Conservation (phyloP, 2,329 filamentous ascomycete species). For the Sarocladiaceae sp. region DNA sequence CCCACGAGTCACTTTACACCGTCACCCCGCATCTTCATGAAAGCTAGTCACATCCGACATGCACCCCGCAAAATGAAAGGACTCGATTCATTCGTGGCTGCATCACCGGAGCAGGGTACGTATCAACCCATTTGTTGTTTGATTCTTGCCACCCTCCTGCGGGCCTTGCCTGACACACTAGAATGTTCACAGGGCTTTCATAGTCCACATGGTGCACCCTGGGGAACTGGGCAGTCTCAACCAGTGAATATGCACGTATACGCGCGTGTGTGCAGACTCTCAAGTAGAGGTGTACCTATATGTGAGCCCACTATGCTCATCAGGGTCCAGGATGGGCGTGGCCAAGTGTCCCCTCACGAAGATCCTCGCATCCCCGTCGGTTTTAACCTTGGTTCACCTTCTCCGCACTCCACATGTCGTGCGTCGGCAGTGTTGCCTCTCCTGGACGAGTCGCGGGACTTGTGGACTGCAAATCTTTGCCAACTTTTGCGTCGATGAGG, state of each 20-base stretch:
- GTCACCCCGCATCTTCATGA: neutral
- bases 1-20: neutral
- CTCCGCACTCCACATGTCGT: slow-evolving; percentile 8
- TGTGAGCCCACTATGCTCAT: neutral
- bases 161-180: too few relatives aligned
- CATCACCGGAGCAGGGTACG: too few relatives aligned
- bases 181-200: too few relatives aligned
- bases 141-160: slow-evolving; percentile 4
- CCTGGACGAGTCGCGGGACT: neutral
- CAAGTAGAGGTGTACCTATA: slow-evolving; percentile 1
- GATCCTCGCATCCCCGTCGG: slow-evolving; percentile 1
- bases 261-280: too few relatives aligned
- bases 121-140: too few relatives aligned
- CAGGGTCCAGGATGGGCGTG: slow-evolving; percentile 7
- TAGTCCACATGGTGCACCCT: too few relatives aligned
- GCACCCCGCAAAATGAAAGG: neutral
- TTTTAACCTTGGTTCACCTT: slow-evolving; percentile 6
- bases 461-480: neutral
- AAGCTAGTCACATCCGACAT: neutral
- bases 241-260: too few relatives aligned
- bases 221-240: too few relatives aligned
- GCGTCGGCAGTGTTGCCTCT: slow-evolving; percentile 8
- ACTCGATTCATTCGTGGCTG: neutral
- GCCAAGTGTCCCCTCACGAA: neutral
- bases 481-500: slow-evolving; percentile 1